Conservation (phyloP, 2,329 filamentous ascomycete genomes). For the Paecilomyces niveus region DNA sequence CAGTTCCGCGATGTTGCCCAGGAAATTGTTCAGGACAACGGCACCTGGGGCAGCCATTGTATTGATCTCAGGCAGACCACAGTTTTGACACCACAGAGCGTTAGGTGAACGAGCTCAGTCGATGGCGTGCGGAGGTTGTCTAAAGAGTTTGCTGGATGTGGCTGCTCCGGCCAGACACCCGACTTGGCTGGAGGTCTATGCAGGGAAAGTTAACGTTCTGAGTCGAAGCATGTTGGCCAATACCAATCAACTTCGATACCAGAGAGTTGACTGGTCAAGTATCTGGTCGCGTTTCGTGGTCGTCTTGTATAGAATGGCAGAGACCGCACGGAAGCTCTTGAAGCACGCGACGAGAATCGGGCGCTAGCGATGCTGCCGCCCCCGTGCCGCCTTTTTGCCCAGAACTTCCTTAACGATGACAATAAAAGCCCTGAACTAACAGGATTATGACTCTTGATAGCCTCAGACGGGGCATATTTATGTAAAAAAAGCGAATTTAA, state of each 20-base stretch:
- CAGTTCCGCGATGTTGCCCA: conserved; percentile 55
- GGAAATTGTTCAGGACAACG: conserved; percentile 58
- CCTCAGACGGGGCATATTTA: too few species aligned
- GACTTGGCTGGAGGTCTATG: background rate
- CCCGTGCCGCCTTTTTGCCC: background rate
- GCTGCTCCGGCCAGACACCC: background rate
- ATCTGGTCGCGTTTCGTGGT: background rate
- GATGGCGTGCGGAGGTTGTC: background rate
- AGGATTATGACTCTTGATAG: background rate
- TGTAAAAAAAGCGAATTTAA: background rate
- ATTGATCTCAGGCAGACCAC: background rate
- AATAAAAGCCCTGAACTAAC: background rate
- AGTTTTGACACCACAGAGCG: background rate
- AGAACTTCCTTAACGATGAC: background rate
- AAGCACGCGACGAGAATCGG: background rate
- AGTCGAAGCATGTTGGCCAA: background rate
- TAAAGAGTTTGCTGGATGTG: background rate
- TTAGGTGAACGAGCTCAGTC: background rate
- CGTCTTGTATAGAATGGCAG: background rate
- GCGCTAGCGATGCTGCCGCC: background rate
- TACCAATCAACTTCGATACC: background rate
- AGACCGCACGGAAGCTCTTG: background rate
- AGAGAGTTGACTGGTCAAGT: background rate
- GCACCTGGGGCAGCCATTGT: background rate
- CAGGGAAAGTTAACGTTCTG: background rate